Conservation (phyloP, 2,329 filamentous ascomycete genomes). For the Talaromyces sp. region DNA sequence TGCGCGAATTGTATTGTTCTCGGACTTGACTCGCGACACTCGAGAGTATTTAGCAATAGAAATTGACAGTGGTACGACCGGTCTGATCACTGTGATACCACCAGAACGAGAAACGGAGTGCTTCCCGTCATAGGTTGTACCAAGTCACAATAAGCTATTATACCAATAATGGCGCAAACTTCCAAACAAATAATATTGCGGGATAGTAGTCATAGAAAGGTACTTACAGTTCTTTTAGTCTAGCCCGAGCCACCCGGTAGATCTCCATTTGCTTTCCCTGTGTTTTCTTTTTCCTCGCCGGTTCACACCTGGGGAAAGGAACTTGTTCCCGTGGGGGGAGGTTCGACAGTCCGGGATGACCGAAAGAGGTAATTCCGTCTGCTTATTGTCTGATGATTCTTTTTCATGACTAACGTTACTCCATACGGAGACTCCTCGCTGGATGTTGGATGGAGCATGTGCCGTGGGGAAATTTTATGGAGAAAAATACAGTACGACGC, state of each 20-base stretch:
- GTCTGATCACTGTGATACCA: neutral
- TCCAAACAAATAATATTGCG: neutral
- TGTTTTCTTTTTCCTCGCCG: neutral
- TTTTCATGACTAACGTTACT: neutral
- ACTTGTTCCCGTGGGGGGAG: neutral
- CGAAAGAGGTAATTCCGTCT: slow-evolving; percentile 3
- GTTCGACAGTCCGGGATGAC: neutral
- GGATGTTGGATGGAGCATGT: neutral
- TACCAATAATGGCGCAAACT: neutral
- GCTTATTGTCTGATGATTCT: neutral
- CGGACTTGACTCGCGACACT: neutral
- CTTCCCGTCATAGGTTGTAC: neutral
- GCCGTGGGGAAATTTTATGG: neutral
- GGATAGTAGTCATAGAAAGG: too few relatives aligned
- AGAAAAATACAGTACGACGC: neutral
- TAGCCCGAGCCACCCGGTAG: neutral
- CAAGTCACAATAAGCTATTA: too few relatives aligned
- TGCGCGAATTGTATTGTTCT: neutral
- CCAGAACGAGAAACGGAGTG: neutral
- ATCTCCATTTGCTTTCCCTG: neutral
- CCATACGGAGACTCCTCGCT: neutral
- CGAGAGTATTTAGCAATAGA: neutral
- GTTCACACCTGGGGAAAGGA: neutral
- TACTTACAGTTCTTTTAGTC: neutral
- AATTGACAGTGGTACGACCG: neutral